Evolutionary conservation across 345 rosid species (phyloP).

Genomic region (Arabidopsis suecica): DNA sequence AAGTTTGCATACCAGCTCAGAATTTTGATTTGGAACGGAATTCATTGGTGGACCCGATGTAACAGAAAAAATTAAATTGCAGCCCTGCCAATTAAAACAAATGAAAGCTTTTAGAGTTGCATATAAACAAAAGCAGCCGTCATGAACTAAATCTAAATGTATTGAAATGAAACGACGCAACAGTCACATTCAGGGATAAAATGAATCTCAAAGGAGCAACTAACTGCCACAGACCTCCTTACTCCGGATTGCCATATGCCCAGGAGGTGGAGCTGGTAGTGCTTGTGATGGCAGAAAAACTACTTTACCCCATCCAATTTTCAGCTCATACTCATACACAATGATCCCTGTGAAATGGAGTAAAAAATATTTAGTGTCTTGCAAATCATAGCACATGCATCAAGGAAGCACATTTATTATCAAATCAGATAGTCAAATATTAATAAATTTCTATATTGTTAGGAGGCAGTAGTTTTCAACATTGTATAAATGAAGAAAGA

Average conservation of each 20-base stretch:
- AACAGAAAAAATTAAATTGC: conserved; percentile 80
- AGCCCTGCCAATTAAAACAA: conserved; percentile 59
- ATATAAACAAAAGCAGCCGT: conserved; percentile 20
- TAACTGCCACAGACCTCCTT: conserved; percentile 66
- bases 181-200: conserved; percentile 14
- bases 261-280: conserved; percentile 93
- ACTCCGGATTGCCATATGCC: conserved; percentile 93
- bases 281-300: conserved; percentile 95
- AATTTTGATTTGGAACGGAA: conserved; percentile 71
- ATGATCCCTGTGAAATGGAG: conserved; percentile 60
- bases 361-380: neutral
- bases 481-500: conserved; percentile 11
- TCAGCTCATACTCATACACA: conserved; percentile 82
- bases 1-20: conserved; percentile 67
- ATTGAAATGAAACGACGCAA: neutral
- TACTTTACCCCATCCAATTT: conserved; percentile 95
- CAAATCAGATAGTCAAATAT: conserved; percentile 14
- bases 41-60: conserved; percentile 91
- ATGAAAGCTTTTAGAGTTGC: conserved; percentile 27
- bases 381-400: conserved; percentile 20
- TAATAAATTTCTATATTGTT: conserved; percentile 10
- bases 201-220: conserved; percentile 20
- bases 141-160: neutral
- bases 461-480: conserved; percentile 13
- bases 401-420: conserved; percentile 3